A percentile compares a stretch with the other conserved stretches of the same genome.
phyloP scores from a whole-genome alignment of 352 stramenopile species.

The Globisporangium alternatum region DNA sequence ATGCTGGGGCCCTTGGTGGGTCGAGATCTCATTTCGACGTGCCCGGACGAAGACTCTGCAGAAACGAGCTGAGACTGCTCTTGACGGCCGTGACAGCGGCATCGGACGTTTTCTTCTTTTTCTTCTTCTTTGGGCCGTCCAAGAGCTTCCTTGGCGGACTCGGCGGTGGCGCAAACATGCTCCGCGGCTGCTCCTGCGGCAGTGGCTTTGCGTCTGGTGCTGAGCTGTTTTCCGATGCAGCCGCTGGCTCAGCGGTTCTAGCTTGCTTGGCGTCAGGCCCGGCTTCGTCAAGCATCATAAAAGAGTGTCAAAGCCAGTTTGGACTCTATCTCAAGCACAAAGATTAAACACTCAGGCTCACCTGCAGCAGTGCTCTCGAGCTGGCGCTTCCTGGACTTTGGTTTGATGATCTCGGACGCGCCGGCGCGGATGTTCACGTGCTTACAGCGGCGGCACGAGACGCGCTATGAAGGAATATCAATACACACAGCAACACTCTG shows the following conservation, averaged over 20 bases:
- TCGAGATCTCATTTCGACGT: conserved; percentile 26
- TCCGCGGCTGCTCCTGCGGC: conserved; percentile 20
- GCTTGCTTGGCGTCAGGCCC: conserved; percentile 24
- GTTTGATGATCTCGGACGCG: conserved; percentile 45
- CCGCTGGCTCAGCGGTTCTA: conserved; percentile 15
- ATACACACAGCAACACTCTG: neutral
- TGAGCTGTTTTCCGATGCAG: neutral
- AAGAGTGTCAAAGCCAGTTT: neutral
- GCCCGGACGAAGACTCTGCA: conserved; percentile 42
- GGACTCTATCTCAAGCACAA: neutral
- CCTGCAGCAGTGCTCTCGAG: neutral
- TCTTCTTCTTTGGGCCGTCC: conserved; percentile 75
- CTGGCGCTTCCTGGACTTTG: conserved; percentile 45
- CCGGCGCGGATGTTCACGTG: conserved; percentile 44
- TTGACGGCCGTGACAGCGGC: conserved; percentile 50
- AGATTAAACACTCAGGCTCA: neutral
- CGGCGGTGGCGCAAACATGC: conserved; percentile 46
- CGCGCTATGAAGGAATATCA: conserved; percentile 22
- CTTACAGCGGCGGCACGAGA: conserved; percentile 54
- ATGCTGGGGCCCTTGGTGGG: neutral
- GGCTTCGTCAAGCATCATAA: neutral
- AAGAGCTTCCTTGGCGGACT: conserved; percentile 69
- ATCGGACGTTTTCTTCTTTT: conserved; percentile 35
- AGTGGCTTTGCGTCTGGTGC: neutral
- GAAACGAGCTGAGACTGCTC: conserved; percentile 62